Conservation (phyloP, 2,329 filamentous ascomycete species). For the Penicillium crustosum region DNA sequence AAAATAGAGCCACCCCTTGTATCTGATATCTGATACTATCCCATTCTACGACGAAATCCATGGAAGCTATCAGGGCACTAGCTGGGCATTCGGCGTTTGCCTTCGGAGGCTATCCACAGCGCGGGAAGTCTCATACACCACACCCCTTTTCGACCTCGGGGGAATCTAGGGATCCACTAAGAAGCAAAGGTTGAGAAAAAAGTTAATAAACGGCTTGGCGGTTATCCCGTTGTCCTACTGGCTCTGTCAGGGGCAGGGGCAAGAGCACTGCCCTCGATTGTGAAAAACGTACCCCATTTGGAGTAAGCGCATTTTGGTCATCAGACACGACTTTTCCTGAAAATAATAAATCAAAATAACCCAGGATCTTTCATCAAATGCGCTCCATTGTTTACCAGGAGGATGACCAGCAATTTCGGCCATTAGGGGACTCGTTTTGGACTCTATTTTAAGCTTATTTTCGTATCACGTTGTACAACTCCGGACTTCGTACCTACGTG, state of each 20-base stretch:
- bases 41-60: background rate
- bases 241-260: background rate
- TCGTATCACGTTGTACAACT: background rate
- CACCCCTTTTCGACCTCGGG: constrained; percentile 1
- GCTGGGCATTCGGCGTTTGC: background rate
- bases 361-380: background rate
- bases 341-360: background rate
- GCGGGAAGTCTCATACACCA: background rate
- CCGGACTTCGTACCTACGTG: background rate
- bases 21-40: background rate
- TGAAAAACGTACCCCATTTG: background rate
- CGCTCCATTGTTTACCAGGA: background rate
- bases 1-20: background rate
- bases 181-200: constrained; percentile 1
- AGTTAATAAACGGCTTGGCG: constrained; percentile 1
- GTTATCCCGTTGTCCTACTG: background rate
- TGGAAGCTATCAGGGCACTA: background rate
- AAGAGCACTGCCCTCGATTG: background rate
- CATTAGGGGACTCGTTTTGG: background rate
- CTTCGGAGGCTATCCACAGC: background rate
- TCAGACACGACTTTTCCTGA: background rate
- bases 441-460: background rate
- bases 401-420: background rate
- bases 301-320: background rate
- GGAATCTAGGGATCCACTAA: background rate